Percentiles rank a stretch among this genome's conserved stretches.
These are phyloP conservation scores for Claviceps spartinae DNA, from an alignment of 2,329 filamentous ascomycete genomes.

Conservation along the genomic window DNA sequence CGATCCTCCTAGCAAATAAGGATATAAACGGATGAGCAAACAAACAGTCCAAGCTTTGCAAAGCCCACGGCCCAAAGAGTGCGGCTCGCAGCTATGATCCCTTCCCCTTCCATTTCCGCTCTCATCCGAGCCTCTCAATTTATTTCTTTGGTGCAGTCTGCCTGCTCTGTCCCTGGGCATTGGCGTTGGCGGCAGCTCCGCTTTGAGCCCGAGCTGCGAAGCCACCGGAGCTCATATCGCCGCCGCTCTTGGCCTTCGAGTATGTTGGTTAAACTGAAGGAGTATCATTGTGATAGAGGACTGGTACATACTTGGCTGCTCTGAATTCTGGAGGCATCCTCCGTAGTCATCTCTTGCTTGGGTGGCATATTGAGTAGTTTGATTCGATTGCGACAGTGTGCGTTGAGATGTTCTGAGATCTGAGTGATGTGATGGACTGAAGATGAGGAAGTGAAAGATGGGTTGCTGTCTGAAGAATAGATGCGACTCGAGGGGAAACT, in stretches of 20 bases:
- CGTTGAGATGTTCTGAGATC: neutral
- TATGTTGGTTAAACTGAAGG: neutral
- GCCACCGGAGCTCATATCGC: neutral
- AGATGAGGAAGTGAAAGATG: neutral
- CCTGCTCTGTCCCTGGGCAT: neutral
- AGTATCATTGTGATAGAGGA: neutral
- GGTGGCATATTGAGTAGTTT: neutral
- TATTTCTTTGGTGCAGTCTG: too few species aligned
- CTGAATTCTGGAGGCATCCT: neutral
- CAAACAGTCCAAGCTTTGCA: neutral
- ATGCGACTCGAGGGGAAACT: too few species aligned
- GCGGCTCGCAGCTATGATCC: neutral
- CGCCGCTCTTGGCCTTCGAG: neutral
- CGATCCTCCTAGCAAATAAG: neutral
- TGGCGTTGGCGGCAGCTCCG: conserved; percentile 4
- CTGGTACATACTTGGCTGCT: neutral
- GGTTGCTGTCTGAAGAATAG: too few species aligned
- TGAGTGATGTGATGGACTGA: neutral
- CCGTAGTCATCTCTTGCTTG: neutral
- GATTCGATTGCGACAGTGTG: too few species aligned
- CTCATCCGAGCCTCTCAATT: too few species aligned
- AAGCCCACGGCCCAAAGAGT: neutral
- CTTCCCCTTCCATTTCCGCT: too few species aligned
- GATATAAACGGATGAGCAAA: neutral
- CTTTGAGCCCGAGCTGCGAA: neutral